Evolutionary conservation across 2,329 filamentous ascomycete genomes (phyloP), one percentile per base, ranked within the genome.

Genomic region (Beauveria brongniartii): DNA sequence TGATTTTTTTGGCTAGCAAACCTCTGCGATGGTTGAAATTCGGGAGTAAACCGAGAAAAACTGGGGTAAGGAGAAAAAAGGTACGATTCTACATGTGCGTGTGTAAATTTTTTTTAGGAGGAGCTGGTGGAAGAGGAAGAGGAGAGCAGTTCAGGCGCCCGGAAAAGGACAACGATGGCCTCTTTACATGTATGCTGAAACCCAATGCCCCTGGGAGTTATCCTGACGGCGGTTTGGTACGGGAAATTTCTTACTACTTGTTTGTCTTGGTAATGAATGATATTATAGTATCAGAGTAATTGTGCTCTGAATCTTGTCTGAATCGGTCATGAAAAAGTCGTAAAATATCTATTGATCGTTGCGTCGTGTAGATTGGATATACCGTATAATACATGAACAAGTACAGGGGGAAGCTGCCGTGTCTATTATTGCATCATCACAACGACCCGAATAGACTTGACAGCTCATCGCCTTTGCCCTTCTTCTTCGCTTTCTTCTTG

Each of bases 371-470:
- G 18, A 5, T n/a, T 34, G 10, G 37, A 16, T 44, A 46, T 26
- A 46, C 3, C 12, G 18, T 46, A 24, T 44, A 16, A 41, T 44
- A 28, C 2, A 24, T 5, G 16, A 12, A 22, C 12, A 2, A 4
- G n/a, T 34, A 47, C 22, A 50, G n/a, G 30, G n/a, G 6, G 18
- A 9, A 7, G 22, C 5, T 18, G 53, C 26, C 40, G 50, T 5
- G 3, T 34, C 26, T 14, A 4, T 56, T 8, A 14, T 40, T 14
- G 44, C 30, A 50, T 28, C 28, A 34, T 46, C n/a, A 69, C 10
- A 90, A 72, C 10, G 81, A 81, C 57, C 79, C 80, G 68, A 94
- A 94, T 26, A 93, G 73, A 68, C 86, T 85, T 64, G 92, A 89
- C 60, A 93, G 89, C 47, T 83, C 87, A 69, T 92, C 84, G 6